Conservation (phyloP, 371 early-diverging fungal species). For the Mucor piriformis region DNA sequence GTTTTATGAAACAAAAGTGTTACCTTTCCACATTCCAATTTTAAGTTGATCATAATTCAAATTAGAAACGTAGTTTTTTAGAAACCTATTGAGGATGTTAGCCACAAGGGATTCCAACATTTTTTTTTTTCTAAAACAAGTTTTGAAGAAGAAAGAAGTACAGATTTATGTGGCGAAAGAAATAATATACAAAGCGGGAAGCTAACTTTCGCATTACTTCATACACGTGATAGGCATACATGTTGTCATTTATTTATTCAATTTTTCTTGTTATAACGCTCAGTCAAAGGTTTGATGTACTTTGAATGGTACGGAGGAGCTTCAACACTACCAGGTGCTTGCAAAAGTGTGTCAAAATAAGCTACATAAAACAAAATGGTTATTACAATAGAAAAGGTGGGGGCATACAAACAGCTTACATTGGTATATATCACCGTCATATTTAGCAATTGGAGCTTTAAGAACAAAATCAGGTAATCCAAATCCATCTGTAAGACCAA, state of each 20-base stretch:
- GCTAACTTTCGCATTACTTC: background rate
- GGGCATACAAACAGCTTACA: conserved; percentile 20
- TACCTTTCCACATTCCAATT: conserved; percentile 88
- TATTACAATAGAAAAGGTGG: background rate
- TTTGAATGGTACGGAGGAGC: conserved; percentile 38
- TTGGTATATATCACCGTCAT: conserved; percentile 66
- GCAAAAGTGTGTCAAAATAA: conserved; percentile 47
- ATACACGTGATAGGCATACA: background rate
- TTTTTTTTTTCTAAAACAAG: background rate
- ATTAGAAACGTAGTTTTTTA: conserved; percentile 88
- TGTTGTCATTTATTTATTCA: background rate
- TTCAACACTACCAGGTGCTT: conserved; percentile 36
- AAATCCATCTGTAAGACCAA: conserved; percentile 67
- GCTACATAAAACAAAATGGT: conserved; percentile 17
- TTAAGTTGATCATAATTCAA: conserved; percentile 86
- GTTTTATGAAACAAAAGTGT: background rate
- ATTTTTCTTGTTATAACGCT: conserved; percentile 4
- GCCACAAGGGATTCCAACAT: conserved; percentile 85
- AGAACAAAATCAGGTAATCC: conserved; percentile 67
- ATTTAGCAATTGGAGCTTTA: conserved; percentile 67
- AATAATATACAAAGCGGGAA: background rate
- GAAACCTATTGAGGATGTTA: conserved; percentile 74
- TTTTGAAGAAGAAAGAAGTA: background rate
- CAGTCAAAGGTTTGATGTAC: conserved; percentile 46
- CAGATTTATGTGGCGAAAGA: background rate